phyloP scores from a whole-genome alignment of 768 basidiomycete genomes.

The Tricholomella constricta region DNA sequence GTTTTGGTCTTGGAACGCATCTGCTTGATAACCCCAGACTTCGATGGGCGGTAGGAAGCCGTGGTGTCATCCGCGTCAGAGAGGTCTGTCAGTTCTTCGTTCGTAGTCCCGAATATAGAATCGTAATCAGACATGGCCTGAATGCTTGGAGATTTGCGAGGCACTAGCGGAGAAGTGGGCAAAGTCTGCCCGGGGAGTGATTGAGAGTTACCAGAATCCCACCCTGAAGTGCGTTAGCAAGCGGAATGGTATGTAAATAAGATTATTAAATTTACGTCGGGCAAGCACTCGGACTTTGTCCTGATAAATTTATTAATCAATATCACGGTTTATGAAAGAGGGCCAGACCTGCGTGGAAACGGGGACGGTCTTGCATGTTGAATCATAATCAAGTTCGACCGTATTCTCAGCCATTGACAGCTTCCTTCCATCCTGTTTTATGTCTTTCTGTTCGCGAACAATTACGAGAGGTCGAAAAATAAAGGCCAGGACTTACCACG shows the following conservation, averaged over 20 bases:
- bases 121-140: slow-evolving; percentile 7
- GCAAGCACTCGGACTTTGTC: slow-evolving; percentile 27
- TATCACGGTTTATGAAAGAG: not conserved
- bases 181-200: slow-evolving; percentile 2
- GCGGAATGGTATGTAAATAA: not conserved
- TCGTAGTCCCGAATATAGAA: slow-evolving; percentile 22
- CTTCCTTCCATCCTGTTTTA: slow-evolving; percentile 17
- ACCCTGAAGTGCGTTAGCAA: slow-evolving; percentile 8
- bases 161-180: slow-evolving; percentile 15
- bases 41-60: not conserved
- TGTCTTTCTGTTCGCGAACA: slow-evolving; percentile 8
- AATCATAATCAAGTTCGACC: slow-evolving; percentile 21
- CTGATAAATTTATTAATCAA: slow-evolving; percentile 8
- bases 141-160: slow-evolving; percentile 5
- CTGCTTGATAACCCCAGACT: not conserved
- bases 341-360: slow-evolving; percentile 23
- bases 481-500: slow-evolving; percentile 38
- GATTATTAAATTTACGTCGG: slow-evolving; percentile 17
- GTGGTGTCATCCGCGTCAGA: slow-evolving; percentile 17
- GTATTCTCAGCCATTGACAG: slow-evolving; percentile 25
- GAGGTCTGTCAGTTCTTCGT: slow-evolving; percentile 28
- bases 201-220: slow-evolving; percentile 15
- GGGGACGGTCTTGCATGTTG: slow-evolving; percentile 4
- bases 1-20: not conserved
- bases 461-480: not conserved